A percentile compares a stretch with the other conserved stretches of the same genome.
phyloP scores from a whole-genome alignment of 2,329 filamentous ascomycete species.

The Fusarium sp. region DNA sequence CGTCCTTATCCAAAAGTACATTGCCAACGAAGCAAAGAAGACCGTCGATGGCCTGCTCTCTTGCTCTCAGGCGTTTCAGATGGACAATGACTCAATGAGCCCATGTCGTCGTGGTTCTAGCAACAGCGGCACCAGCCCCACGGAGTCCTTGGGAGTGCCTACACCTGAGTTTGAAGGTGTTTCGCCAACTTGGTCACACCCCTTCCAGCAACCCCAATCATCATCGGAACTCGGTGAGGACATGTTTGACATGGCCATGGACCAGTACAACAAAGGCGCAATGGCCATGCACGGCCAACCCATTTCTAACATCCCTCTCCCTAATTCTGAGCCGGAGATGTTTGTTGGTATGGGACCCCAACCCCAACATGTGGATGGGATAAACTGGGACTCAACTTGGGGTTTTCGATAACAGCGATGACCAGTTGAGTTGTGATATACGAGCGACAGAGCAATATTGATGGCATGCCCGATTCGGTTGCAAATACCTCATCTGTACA shows the following conservation, averaged over 20 bases:
- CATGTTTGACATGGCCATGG: constrained; percentile 37
- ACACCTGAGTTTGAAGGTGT: constrained; percentile 36
- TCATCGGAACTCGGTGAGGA: constrained; percentile 37
- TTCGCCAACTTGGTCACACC: constrained; percentile 36
- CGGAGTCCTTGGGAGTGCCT: constrained; percentile 38
- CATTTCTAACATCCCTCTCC: constrained; percentile 15
- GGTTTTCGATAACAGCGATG: constrained; percentile 25
- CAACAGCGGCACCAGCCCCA: constrained; percentile 38
- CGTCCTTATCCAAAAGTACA: constrained; percentile 45
- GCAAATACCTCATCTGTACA: background rate
- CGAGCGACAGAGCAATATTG: background rate
- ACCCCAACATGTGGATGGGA: constrained; percentile 16
- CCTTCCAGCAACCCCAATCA: constrained; percentile 32
- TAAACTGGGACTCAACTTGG: constrained; percentile 35
- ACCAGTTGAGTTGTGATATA: background rate
- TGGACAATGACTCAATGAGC: constrained; percentile 22
- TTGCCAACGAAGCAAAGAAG: constrained; percentile 45
- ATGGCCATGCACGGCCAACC: constrained; percentile 24
- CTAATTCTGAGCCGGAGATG: constrained; percentile 21
- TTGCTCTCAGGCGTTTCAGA: constrained; percentile 29
- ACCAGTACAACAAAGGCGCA: constrained; percentile 27
- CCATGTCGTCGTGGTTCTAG: constrained; percentile 37
- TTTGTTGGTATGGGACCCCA: constrained; percentile 25
- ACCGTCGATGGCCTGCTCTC: constrained; percentile 40
- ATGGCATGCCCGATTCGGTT: background rate